Percentiles rank a stretch among this genome's conserved stretches.
Evolutionary conservation across 495 filamentous ascomycete genomes (phyloP).

Genomic region (Xylaria nigripes): DNA sequence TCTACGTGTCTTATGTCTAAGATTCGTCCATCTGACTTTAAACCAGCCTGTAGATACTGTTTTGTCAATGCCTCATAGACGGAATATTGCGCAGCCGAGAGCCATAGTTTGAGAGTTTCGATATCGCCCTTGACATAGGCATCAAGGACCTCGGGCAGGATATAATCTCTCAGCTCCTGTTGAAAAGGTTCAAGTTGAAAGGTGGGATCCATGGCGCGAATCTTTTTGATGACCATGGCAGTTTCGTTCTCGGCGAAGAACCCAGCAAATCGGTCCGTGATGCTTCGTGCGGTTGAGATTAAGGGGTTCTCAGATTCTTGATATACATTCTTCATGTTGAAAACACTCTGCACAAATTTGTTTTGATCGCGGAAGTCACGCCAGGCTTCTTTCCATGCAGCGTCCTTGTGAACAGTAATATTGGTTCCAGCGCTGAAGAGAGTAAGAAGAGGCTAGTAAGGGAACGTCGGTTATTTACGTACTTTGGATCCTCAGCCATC

Average conservation of each 20-base stretch:
- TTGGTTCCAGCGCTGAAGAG: slow-evolving; percentile 75
- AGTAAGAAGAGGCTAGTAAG: slow-evolving; percentile 11
- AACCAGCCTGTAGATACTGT: slow-evolving; percentile 85
- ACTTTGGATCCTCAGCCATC: slow-evolving; percentile 76
- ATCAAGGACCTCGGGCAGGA: slow-evolving; percentile 92
- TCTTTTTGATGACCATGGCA: slow-evolving; percentile 91
- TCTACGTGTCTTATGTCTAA: slow-evolving; percentile 93
- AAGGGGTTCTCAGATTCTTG: slow-evolving; percentile 95
- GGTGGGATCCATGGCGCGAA: slow-evolving; percentile 89
- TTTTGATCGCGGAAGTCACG: slow-evolving; percentile 81
- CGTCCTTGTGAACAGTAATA: slow-evolving; percentile 91
- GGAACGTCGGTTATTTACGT: slow-evolving; percentile 29
- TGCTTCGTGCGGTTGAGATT: slow-evolving; percentile 84
- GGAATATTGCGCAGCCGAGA: slow-evolving; percentile 86
- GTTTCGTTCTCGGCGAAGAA: slow-evolving; percentile 99
- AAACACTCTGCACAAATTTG: slow-evolving; percentile 80
- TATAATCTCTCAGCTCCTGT: slow-evolving; percentile 92
- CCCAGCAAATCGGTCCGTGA: slow-evolving; percentile 83
- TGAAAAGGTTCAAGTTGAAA: slow-evolving; percentile 95
- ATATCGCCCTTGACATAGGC: slow-evolving; percentile 95
- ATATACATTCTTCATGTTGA: slow-evolving; percentile 73
- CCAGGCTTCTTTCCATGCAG: slow-evolving; percentile 94
- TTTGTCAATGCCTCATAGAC: slow-evolving; percentile 91
- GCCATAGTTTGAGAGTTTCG: slow-evolving; percentile 86
- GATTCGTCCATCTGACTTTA: slow-evolving; percentile 90